Base-by-base conservation (phyloP, 2,329 filamentous ascomycete genomes). In the Metarhizium album region DNA sequence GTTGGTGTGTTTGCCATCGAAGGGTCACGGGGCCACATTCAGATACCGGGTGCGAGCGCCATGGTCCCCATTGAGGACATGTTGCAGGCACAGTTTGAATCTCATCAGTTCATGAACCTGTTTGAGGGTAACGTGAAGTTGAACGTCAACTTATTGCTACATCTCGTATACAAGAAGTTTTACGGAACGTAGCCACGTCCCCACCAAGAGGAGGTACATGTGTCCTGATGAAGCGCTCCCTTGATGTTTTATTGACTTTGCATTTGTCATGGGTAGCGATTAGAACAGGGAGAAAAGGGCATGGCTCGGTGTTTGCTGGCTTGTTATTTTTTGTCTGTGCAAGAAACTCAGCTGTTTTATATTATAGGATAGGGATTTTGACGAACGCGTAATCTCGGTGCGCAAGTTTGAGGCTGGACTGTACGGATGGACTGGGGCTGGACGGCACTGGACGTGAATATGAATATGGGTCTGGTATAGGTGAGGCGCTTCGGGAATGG, bases 121-220 rank as follows among this genome's bases (percentile, higher is more conserved):
- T 98, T 98, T 62, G 89, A 94, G 65, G 84, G 84, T 50, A 80
- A 78, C 56, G 76, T 96, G 64, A 84, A 86, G 69, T 79, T 98
- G 63, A 97, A 97, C 68, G 93, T 98, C 62, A 98, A 98, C 73
- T 69, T 98, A 63, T 82, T 98, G 71, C 75, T 98, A 74, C 93
- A 98, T 76, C 75, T 97, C 68, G 80, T 98, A 59, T 97, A 97
- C 76, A 95, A 94, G 80, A 98, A 98, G 77, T 98, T 98, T 69
- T 98, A 98, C 66, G 74, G 82, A 54, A 84, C 82, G 53, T 80
- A 23, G 46, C 14, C n/a, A 14, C n/a, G 18, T 4, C n/a, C 11
- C 24, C 11, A 5, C 14, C 20, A 43, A 23, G 40, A 24, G 11
- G 9, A 24, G 45, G 8, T 4, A 47, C 18, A 27, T 20, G 18